Evolutionary conservation across 164 flowering plant species (phyloP).

Genomic region (Liquidambar formosana): DNA sequence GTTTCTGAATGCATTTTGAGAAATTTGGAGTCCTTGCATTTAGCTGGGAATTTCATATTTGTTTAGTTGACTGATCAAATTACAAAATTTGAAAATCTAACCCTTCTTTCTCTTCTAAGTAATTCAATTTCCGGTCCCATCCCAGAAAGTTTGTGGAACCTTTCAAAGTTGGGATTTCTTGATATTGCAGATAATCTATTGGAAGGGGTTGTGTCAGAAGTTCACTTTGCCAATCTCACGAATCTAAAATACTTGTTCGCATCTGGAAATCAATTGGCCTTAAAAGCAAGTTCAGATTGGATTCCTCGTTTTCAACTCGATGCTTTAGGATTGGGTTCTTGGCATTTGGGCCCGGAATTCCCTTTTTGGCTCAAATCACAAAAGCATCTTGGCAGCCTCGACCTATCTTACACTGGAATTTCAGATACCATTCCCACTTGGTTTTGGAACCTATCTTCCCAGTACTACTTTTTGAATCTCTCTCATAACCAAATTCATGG

Average conservation of each 20-base stretch:
- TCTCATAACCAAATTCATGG: too few relatives aligned
- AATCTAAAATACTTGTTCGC: not conserved
- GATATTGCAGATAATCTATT: conserved; percentile 1
- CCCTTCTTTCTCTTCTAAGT: not conserved
- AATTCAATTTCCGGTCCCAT: conserved; percentile 11
- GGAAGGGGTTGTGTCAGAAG: not conserved
- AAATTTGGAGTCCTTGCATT: too few relatives aligned
- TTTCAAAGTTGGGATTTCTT: not conserved
- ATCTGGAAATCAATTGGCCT: conserved; percentile 1
- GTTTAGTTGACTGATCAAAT: not conserved
- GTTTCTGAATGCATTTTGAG: too few relatives aligned
- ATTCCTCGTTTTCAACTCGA: conserved; percentile 14
- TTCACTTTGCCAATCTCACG: conserved; percentile 8
- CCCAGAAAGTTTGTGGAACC: conserved; percentile 10
- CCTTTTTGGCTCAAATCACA: conserved; percentile 16
- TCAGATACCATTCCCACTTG: conserved; percentile 11
- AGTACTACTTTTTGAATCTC: too few relatives aligned
- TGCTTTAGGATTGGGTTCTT: not conserved
- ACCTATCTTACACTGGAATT: conserved; percentile 14
- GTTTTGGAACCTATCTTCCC: conserved; percentile 11
- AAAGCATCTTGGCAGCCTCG: not conserved
- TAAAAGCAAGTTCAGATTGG: conserved; percentile 9
- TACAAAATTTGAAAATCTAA: not conserved
- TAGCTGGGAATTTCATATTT: too few relatives aligned
- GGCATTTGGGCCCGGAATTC: conserved; percentile 9